Evolutionary conservation across 129 eudicot species (phyloP).

Genomic region (Chrysanthemum lavandulifolium): DNA sequence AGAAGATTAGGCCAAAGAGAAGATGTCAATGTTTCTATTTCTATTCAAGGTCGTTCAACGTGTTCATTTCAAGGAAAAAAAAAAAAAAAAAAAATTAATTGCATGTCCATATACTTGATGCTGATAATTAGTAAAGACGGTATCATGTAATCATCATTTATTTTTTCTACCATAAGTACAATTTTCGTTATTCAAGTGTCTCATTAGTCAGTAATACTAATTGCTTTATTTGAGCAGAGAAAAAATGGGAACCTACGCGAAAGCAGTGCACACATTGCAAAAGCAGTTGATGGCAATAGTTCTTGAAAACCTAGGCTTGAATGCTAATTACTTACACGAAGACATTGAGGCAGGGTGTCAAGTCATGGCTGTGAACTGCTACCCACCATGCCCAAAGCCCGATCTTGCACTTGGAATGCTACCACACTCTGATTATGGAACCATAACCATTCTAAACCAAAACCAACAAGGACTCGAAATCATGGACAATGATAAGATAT

Average conservation of each 20-base stretch:
- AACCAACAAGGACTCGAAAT: slow-evolving; percentile 43
- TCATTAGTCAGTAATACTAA: neutral
- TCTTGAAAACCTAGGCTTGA: slow-evolving; percentile 47
- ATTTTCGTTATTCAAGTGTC: neutral
- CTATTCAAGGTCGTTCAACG: too few species aligned
- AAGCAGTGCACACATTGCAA: slow-evolving; percentile 40
- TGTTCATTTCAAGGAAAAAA: too few species aligned
- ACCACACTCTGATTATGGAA: slow-evolving; percentile 55
- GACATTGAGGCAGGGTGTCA: slow-evolving; percentile 51
- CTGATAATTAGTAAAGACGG: too few species aligned
- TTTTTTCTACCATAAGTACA: neutral
- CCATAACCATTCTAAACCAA: slow-evolving; percentile 47
- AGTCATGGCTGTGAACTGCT: slow-evolving; percentile 53
- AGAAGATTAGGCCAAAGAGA: neutral
- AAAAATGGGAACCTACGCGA: slow-evolving; percentile 55
- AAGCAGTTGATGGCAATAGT: slow-evolving; percentile 40
- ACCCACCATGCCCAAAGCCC: slow-evolving; percentile 64
- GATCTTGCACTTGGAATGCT: slow-evolving; percentile 59
- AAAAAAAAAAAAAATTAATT: too few species aligned
- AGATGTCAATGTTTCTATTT: too few species aligned
- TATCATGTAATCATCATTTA: too few species aligned
- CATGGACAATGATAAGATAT: slow-evolving; percentile 39
- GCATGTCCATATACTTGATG: too few species aligned
- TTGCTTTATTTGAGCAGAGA: slow-evolving; percentile 25
- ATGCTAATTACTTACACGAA: slow-evolving; percentile 35